Conservation (phyloP, 2,329 filamentous ascomycete genomes). For the Fusarium bactridioides region DNA sequence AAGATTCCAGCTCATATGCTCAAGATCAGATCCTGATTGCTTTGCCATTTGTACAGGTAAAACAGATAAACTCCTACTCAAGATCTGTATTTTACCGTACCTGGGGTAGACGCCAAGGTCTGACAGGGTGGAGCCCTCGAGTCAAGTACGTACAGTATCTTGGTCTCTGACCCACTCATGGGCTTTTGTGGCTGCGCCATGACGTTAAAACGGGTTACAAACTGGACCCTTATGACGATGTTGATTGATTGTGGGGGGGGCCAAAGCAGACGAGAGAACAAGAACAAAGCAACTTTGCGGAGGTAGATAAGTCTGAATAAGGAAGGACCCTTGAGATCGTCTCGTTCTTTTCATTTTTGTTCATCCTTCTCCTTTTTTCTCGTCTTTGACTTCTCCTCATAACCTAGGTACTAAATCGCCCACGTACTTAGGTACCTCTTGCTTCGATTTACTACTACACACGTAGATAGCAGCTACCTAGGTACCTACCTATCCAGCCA, state of each 20-base stretch:
- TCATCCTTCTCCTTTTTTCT: neutral
- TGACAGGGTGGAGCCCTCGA: neutral
- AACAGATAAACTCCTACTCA: neutral
- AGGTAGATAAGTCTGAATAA: slow-evolving; percentile 5
- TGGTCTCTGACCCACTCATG: neutral
- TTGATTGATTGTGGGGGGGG: slow-evolving; percentile 12
- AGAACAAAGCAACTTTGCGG: neutral
- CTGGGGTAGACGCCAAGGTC: too few species aligned
- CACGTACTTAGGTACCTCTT: neutral
- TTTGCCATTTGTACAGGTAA: neutral
- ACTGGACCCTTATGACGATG: slow-evolving; percentile 36
- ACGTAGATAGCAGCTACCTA: neutral
- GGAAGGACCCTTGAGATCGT: neutral
- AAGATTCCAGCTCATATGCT: neutral
- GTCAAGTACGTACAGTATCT: neutral
- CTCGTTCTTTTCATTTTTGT: neutral
- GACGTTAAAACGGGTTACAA: slow-evolving; percentile 17
- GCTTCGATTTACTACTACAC: neutral
- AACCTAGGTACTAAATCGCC: too few species aligned
- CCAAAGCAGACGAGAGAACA: neutral
- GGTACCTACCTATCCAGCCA: too few species aligned
- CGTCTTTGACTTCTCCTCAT: neutral
- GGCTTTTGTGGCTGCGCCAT: slow-evolving; percentile 29
- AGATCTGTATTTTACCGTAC: too few species aligned
- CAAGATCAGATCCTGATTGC: neutral